A percentile compares a stretch with the other conserved stretches of the same genome.
Evolutionary conservation across 305 asterid genomes (phyloP).

Genomic region (Andrographis paniculata): DNA sequence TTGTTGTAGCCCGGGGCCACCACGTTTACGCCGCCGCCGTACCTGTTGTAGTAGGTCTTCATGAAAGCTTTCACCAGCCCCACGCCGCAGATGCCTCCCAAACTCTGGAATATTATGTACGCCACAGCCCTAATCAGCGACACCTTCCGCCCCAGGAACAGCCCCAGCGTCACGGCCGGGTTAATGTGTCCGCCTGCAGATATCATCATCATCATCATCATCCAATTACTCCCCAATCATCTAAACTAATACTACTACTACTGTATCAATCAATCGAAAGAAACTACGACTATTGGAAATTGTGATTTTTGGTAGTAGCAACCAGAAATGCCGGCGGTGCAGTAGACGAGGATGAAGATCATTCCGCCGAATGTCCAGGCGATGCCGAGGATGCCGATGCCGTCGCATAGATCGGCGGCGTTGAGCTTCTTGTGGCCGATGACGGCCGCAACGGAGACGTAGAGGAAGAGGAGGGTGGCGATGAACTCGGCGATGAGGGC

Average conservation of each 20-base stretch:
- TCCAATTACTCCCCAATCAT: too few relatives aligned
- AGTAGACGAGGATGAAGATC: too few relatives aligned
- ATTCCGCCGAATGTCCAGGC: constrained; percentile 10
- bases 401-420: constrained; percentile 6
- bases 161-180: too few relatives aligned
- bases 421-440: constrained; percentile 10
- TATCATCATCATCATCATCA: background rate
- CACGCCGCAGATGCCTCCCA: constrained; percentile 8
- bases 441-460: constrained; percentile 8
- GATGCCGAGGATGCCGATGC: constrained; percentile 9
- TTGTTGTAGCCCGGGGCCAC: constrained; percentile 8
- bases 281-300: background rate
- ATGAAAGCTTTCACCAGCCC: constrained; percentile 7
- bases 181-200: background rate
- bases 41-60: constrained; percentile 1
- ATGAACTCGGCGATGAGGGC: constrained; percentile 25
- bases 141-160: constrained; percentile 7
- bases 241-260: background rate
- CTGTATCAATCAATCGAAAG: background rate
- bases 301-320: too few relatives aligned
- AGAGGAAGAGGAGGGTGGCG: constrained; percentile 14
- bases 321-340: constrained; percentile 9
- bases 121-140: background rate
- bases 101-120: background rate
- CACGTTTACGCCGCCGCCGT: constrained; percentile 3